Conservation (phyloP, 345 rosid genomes). For the Ricinus communis region DNA sequence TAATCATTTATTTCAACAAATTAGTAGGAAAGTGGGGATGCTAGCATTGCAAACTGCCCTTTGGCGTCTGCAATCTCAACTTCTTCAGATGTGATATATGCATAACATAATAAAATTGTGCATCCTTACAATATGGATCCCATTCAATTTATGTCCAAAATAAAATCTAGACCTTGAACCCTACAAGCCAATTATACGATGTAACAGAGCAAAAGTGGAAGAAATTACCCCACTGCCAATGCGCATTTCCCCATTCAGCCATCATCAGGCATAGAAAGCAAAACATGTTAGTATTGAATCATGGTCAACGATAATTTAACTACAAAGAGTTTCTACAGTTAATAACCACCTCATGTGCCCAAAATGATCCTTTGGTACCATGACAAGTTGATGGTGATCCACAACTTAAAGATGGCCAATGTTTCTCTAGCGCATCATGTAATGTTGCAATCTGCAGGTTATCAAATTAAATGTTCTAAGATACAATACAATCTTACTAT, state of each 20-base stretch:
- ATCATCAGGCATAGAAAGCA: constrained; percentile 33
- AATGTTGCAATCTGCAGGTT: constrained; percentile 58
- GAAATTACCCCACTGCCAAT: constrained; percentile 85
- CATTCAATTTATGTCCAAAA: neutral
- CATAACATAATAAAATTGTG: neutral
- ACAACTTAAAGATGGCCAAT: constrained; percentile 82
- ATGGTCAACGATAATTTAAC: neutral
- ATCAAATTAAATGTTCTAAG: neutral
- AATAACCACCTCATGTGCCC: constrained; percentile 78
- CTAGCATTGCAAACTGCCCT: neutral
- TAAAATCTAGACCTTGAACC: constrained; percentile 10
- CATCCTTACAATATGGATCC: neutral
- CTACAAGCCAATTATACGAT: constrained; percentile 13
- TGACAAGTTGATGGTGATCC: constrained; percentile 56
- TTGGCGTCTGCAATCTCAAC: neutral
- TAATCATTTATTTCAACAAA: neutral
- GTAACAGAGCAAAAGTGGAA: constrained; percentile 27
- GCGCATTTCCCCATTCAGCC: constrained; percentile 34
- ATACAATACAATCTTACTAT: neutral
- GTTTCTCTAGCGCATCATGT: constrained; percentile 53
- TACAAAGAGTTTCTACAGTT: constrained; percentile 1
- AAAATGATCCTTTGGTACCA: constrained; percentile 65
- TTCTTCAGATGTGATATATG: neutral
- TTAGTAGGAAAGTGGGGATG: neutral
- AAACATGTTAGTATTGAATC: constrained; percentile 40